Evolutionary conservation across 2,329 filamentous ascomycete species (phyloP).

Genomic region (Allantophomopsis cytisporea): DNA sequence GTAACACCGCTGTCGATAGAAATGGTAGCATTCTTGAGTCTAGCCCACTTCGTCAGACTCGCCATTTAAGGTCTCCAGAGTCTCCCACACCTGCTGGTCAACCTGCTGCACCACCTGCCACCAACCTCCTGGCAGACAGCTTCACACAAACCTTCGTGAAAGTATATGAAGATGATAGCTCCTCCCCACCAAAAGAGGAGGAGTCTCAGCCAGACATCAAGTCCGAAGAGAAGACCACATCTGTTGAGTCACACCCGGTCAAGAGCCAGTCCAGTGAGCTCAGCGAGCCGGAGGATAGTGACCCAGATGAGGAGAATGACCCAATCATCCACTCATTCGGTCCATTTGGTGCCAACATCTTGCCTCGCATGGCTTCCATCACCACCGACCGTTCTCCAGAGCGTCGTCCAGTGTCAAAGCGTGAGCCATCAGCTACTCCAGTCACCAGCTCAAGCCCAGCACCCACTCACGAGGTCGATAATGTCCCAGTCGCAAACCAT

Average conservation of each 20-base stretch:
- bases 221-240: slow-evolving; percentile 9
- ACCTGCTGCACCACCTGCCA: slow-evolving; percentile 2
- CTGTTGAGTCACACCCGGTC: slow-evolving; percentile 11
- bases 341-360: slow-evolving; percentile 74
- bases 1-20: slow-evolving; percentile 20
- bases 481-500: slow-evolving; percentile 56
- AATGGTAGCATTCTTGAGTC: slow-evolving; percentile 34
- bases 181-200: slow-evolving; percentile 1
- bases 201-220: slow-evolving; percentile 33
- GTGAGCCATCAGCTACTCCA: slow-evolving; percentile 12
- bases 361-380: slow-evolving; percentile 72
- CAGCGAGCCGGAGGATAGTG: slow-evolving; percentile 48
- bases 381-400: slow-evolving; percentile 48
- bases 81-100: slow-evolving; percentile 45
- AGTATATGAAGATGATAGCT: slow-evolving; percentile 60
- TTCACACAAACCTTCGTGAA: slow-evolving; percentile 29
- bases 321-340: slow-evolving; percentile 87
- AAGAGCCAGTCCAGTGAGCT: slow-evolving; percentile 34
- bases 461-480: slow-evolving; percentile 23
- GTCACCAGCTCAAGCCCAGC: slow-evolving; percentile 10
- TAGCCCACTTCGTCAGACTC: slow-evolving; percentile 40
- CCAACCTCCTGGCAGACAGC: slow-evolving; percentile 10
- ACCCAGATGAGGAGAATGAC: slow-evolving; percentile 89
- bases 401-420: slow-evolving; percentile 11
- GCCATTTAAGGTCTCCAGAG: slow-evolving; percentile 57